Conservation (phyloP, 179 eudicot genomes). For the Vitellaria paradoxa region DNA sequence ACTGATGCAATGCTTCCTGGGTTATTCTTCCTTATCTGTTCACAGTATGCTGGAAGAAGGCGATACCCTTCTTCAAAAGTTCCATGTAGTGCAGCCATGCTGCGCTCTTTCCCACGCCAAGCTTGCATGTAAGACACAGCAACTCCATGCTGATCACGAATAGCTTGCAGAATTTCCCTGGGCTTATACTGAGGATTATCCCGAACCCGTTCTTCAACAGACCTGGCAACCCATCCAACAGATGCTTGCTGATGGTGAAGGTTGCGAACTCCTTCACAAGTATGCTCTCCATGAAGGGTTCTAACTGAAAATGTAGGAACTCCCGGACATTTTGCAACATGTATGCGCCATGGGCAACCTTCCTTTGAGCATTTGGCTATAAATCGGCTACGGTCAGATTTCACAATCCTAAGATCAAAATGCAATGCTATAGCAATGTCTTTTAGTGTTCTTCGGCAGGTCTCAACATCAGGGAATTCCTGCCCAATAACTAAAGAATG, state of each 20-base stretch:
- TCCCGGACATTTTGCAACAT: constrained; percentile 81
- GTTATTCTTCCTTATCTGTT: constrained; percentile 67
- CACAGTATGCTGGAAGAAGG: constrained; percentile 80
- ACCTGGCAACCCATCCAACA: constrained; percentile 91
- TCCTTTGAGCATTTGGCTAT: constrained; percentile 85
- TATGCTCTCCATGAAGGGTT: constrained; percentile 72
- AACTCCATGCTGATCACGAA: constrained; percentile 78
- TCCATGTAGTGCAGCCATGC: constrained; percentile 94
- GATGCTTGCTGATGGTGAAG: constrained; percentile 94
- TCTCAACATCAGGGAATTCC: constrained; percentile 83
- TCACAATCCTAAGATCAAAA: constrained; percentile 82
- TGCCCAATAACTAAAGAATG: constrained; percentile 49
- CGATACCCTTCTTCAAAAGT: constrained; percentile 89
- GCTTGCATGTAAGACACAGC: constrained; percentile 95
- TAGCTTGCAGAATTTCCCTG: constrained; percentile 86
- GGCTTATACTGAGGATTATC: constrained; percentile 91
- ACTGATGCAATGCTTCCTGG: constrained; percentile 91
- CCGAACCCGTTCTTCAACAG: constrained; percentile 68
- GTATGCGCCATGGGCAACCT: constrained; percentile 96
- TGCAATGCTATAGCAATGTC: constrained; percentile 83
- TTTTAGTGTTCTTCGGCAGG: constrained; percentile 74
- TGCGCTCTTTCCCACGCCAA: constrained; percentile 94
- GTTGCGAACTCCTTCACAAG: constrained; percentile 74
- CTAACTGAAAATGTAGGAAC: constrained; percentile 82
- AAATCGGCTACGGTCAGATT: constrained; percentile 92